phyloP scores from a whole-genome alignment of 2,329 filamentous ascomycete species.

The Nannizziopsis barbatae region DNA sequence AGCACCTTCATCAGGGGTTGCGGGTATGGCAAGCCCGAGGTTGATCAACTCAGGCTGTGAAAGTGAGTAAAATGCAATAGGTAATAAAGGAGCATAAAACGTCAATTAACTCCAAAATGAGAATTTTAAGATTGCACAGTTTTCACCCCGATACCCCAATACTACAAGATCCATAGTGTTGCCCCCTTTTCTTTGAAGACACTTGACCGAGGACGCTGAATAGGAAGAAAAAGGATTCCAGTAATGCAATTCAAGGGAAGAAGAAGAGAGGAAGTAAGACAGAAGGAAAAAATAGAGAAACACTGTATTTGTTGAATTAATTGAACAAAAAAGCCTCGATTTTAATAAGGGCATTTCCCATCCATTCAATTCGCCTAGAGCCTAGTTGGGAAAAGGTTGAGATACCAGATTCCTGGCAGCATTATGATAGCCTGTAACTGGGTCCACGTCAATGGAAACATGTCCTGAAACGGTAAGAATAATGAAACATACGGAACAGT shows the following conservation, averaged over 20 bases:
- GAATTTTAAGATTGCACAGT: conserved; percentile 1
- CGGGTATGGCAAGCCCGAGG: too few relatives aligned
- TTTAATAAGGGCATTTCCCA: conserved; percentile 3
- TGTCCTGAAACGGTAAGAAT: neutral
- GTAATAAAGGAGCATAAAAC: neutral
- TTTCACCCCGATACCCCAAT: neutral
- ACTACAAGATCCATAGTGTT: neutral
- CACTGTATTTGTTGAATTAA: conserved; percentile 1
- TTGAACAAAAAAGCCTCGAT: conserved; percentile 1
- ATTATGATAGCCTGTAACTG: conserved; percentile 1
- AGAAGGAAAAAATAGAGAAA: neutral
- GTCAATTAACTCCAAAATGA: neutral
- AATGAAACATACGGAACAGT: conserved; percentile 3
- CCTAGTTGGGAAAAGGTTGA: neutral
- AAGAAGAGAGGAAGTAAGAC: neutral
- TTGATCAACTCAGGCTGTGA: too few relatives aligned
- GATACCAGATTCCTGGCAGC: neutral
- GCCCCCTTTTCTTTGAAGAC: neutral
- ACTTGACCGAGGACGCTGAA: neutral
- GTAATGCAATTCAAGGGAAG: neutral
- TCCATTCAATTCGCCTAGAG: conserved; percentile 6
- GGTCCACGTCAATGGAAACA: neutral
- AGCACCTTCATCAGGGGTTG: too few relatives aligned
- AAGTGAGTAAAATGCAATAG: neutral
- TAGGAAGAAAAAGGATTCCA: neutral